phyloP scores from a whole-genome alignment of 1,284 basidiomycete genomes.

The Leccinum insolens region DNA sequence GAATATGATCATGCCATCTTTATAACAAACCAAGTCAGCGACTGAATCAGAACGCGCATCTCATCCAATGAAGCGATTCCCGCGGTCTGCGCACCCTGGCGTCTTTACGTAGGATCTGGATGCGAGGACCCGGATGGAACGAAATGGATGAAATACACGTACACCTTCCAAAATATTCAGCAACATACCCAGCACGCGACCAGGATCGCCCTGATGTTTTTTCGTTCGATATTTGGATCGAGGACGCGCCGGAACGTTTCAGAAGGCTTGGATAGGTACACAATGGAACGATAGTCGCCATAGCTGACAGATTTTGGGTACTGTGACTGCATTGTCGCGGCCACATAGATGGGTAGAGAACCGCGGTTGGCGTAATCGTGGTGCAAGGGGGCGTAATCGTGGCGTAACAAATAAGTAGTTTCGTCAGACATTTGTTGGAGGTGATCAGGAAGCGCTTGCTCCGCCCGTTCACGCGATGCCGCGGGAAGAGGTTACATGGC shows the following conservation, averaged over 20 bases:
- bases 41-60: neutral
- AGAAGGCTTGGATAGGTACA: conserved; percentile 12
- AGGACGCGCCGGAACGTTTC: conserved; percentile 13
- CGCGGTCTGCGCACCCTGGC: conserved; percentile 6
- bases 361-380: conserved; percentile 7
- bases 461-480: neutral
- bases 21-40: conserved; percentile 16
- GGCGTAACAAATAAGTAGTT: conserved; percentile 23
- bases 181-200: conserved; percentile 83
- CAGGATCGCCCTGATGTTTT: conserved; percentile 61
- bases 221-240: conserved; percentile 32
- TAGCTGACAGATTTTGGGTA: conserved; percentile 10
- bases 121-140: neutral
- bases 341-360: conserved; percentile 1
- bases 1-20: conserved; percentile 88
- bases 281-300: conserved; percentile 18
- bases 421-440: conserved; percentile 16
- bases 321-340: conserved; percentile 12
- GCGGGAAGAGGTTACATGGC: neutral
- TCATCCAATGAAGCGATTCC: neutral
- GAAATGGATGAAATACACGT: conserved; percentile 38
- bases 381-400: conserved; percentile 9
- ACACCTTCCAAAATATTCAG: conserved; percentile 97
- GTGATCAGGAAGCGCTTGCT: conserved; percentile 1
- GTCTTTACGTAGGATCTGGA: conserved; percentile 11